Evolutionary conservation across 306 rosid genomes (phyloP), one percentile per base, ranked within the genome.

Genomic region (Lithocarpus polystachyus): DNA sequence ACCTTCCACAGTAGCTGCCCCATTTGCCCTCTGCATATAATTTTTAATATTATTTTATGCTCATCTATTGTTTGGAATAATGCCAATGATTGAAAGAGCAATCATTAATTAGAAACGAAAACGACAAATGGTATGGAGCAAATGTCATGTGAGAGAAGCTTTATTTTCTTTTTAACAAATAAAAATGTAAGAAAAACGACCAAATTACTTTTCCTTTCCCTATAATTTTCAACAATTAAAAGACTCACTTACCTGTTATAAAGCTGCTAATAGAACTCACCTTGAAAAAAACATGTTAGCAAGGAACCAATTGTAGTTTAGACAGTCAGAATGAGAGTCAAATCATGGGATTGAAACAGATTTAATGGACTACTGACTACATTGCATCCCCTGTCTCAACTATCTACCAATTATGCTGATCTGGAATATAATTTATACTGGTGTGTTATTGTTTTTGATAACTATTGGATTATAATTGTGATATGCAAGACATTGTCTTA

Each of bases 1-100:
- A 65, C 22, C 83, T 73, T 74, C 86, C 75, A 82, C 78, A 24
- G 79, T 68, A 53, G 79, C 12, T 37, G 56, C 62, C 20, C 89
- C 89, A 88, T 81, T 80, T 86, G 80, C 59, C 92, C 92, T 77
- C 92, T 88, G 86, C 62, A 56, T 76, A 18, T 23, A 65, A 29
- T 65, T 65, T 5, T 65, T 17, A 43, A 29, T 29, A 29, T 65
- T 65, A 65, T 43, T 65, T 54, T 52, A 37, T 20, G 72, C 26
- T 33, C 70, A 43, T 19, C 19, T 5, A 61, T 4, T 4, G 68
- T 61, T 26, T 35, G 18, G 60, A 24, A 22, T 61, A 61, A 61
- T 24, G 68, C 37, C 6, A 13, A 31, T 14, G 40, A 15, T 29
- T 64, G 22, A 29, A 17, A 29, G 20, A 12, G 17, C 4, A 10